Base-by-base conservation (phyloP, 2,329 filamentous ascomycete genomes). In the Chrysoporthe cubensis region DNA sequence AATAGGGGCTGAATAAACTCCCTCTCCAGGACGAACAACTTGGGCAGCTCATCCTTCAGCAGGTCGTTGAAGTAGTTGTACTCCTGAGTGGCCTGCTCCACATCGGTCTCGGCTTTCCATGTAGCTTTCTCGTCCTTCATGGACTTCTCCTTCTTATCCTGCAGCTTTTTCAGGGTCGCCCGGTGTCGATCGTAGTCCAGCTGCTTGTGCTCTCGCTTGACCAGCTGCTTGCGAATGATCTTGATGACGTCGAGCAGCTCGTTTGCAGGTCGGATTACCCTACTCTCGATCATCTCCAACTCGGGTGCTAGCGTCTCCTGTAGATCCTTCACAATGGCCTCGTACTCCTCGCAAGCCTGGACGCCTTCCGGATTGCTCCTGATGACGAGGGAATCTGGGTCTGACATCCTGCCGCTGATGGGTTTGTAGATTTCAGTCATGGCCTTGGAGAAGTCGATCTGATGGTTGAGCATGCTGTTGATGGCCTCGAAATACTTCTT, bases 11-110 rank as follows among this genome's bases (percentile, higher is more conserved):
- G 90, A 79, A 99, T 99, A 78, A 99, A 98, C 79, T 98, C 91
- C 71, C 90, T 88, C 79, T 99, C 96, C 21, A 99, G 88, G 8
- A 83, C 79, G 80, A 99, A 99, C 13, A 99, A 87, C 79, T 94
- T 93, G 40, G 96, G 96, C 71, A 99, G 84, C 81, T 99, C 96
- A 21, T 96, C 93, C 82, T 99, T 99, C 70, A 99, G 87, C 63
- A 99, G 84, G 75, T 97, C 93, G 82, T 99, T 99, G 85, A 96
- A 98, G 82, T 97, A 96, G 78, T 98, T 95, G 83, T 91, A 99
- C 75, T 99, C 96, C 77, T 97, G 93, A 0, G 96, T 98, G 5
- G 96, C 90, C 79, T 91, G 87, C 78, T 99, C 96, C 34, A 95
- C 87, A 48, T 97, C 94, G 74, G 89, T 93, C 80, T 99, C 96